Evolutionary conservation across 352 stramenopile genomes (phyloP), one percentile per base, ranked within the genome.

Genomic region (Elongisporangium prolatum): DNA sequence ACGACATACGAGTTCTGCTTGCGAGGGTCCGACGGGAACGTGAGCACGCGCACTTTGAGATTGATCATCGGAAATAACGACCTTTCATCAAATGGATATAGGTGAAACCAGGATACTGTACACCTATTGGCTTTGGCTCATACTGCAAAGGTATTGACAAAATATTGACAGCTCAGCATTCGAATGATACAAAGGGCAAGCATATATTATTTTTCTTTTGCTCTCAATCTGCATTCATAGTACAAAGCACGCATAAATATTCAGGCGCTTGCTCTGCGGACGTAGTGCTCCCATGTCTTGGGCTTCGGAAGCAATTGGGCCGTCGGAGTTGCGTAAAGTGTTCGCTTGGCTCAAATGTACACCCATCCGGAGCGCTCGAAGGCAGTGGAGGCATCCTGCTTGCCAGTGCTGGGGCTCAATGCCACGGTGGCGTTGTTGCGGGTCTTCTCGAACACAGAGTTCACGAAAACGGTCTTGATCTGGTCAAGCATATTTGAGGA

Each of bases 31-130:
- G 82, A 88, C 6, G 75, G 69, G 65, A 91, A 89, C 40, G 79
- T 88, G 69, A 93, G 89, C 58, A 91, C 83, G 49, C 78, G 77
- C 17, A 93, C 66, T 61, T 93, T 93, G 24, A 92, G 65, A n/a
- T 63, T 68, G 44, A 79, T 67, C 61, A 85, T 77, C 7, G 18
- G 21, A 5, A 2, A n/a, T n/a, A 14, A 40, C 17, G 18, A 7
- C 5, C 13, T 17, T 11, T 21, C 38, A 40, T 13, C 28, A 8
- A 40, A 40, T 40, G 28, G 9, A 1, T 8, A 40, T 40, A 40
- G 9, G 28, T 40, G 28, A n/a, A n/a, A n/a, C n/a, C n/a, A n/a
- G n/a, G n/a, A n/a, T n/a, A n/a, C n/a, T n/a, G n/a, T n/a, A n/a
- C n/a, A n/a, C n/a, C n/a, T n/a, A n/a, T n/a, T n/a, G n/a, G n/a